These are phyloP conservation scores for Microdochium bolleyi DNA, from an alignment of 2,329 filamentous ascomycete genomes.

Conservation along the genomic window DNA sequence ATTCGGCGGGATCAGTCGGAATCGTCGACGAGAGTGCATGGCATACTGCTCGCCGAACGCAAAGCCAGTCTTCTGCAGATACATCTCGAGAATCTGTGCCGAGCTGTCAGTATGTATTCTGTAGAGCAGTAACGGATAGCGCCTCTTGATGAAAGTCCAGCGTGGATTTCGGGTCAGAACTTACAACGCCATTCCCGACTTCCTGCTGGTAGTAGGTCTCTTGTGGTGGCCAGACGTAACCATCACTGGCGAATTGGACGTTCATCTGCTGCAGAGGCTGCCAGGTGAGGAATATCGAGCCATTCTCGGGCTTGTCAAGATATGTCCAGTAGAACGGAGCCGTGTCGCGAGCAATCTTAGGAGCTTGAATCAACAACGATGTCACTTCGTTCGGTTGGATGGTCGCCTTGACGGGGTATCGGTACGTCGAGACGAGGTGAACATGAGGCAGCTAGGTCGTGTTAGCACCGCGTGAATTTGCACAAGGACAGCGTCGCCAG, in stretches of 20 bases:
- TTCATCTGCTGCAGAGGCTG: conserved; percentile 67
- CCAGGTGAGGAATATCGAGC: conserved; percentile 80
- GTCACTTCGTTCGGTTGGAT: conserved; percentile 71
- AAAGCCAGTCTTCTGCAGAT: conserved; percentile 74
- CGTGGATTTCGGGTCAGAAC: conserved; percentile 11
- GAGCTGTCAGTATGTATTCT: conserved; percentile 5
- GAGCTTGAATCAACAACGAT: conserved; percentile 75
- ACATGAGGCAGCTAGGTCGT: conserved; percentile 68
- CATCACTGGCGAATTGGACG: conserved; percentile 79
- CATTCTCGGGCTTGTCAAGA: conserved; percentile 73
- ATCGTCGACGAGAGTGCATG: conserved; percentile 73
- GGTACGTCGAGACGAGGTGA: conserved; percentile 77
- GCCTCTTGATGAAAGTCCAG: neutral
- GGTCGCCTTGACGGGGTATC: conserved; percentile 66
- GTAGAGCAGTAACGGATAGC: neutral
- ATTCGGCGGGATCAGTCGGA: conserved; percentile 70
- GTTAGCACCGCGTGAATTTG: conserved; percentile 6
- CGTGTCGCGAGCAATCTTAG: conserved; percentile 75
- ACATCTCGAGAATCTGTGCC: conserved; percentile 75
- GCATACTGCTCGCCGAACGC: conserved; percentile 67
- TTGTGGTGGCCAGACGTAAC: conserved; percentile 80
- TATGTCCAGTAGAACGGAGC: conserved; percentile 92
- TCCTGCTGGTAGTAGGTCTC: conserved; percentile 74
- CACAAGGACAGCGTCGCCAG: conserved; percentile 2
- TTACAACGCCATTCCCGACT: conserved; percentile 50